Evolutionary conservation across 768 basidiomycete genomes (phyloP), one percentile per base, ranked within the genome.

Genomic region (Russula ochroleuca): DNA sequence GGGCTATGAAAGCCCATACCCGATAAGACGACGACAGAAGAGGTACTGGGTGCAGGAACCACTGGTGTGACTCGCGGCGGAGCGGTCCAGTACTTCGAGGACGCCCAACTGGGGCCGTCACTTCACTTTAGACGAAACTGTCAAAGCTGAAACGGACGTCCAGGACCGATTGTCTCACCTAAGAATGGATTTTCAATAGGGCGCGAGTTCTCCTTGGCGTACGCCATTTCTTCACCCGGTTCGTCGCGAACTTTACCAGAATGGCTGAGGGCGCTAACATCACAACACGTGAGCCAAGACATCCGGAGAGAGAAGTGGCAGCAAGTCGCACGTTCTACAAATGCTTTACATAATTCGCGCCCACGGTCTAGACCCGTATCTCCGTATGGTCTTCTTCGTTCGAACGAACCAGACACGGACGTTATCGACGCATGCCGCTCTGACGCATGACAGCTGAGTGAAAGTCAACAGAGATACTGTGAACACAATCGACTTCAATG

Each of bases 1-100:
- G 43, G 55, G 43, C 55, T 65, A 21, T 19, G 37, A 31, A n/a
- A 48, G 3, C n/a, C 51, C 61, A 59, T 57, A 35, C 23, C 23
- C 41, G 54, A 28, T 2, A 61, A 37, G 41, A 52, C 3, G 51
- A 45, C 7, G 19, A 45, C n/a, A 15, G 50, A 33, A 15, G 38
- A 33, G 21, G 17, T 8, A 28, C 14, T 13, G 31, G 31, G 28
- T 11, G n/a, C 43, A 10, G 43, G 43, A 19, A 11, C 9, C 3
- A 21, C n/a, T 3, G n/a, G 11, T 11, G 19, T 9, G 17, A n/a
- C 31, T 25, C 21, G 38, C 19, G 8, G 25, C 14, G 40, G n/a
- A 23, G 15, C 9, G 49, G 58, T 53, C 59, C 19, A 35, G 17
- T n/a, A 23, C 7, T 47, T 25, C 38, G 9, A 37, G 35, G n/a